phyloP scores from a whole-genome alignment of 225 moss, liverwort and hornwort species.

The Bryoerythrophyllum caledonicum region DNA sequence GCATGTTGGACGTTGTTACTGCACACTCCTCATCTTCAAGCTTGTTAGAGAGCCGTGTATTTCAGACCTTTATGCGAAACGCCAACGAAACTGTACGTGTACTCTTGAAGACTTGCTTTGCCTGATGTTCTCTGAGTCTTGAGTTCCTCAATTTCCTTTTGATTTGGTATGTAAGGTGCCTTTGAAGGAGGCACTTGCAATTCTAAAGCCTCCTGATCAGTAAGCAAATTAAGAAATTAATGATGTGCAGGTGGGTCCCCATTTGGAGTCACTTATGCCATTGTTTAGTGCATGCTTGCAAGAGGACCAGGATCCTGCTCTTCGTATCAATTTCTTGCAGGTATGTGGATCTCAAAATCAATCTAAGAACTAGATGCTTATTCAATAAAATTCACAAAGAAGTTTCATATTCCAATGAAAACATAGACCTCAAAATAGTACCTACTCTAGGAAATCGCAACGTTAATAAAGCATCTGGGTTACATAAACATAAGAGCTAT shows the following conservation, averaged over 20 bases:
- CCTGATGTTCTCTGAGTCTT: too few species aligned
- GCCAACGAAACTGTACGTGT: constrained; percentile 53
- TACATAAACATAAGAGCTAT: too few species aligned
- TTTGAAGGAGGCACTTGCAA: too few species aligned
- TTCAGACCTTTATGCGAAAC: constrained; percentile 68
- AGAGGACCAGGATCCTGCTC: constrained; percentile 57
- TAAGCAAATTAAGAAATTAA: not conserved
- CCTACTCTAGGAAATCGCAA: too few species aligned
- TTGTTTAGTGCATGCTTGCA: constrained; percentile 57
- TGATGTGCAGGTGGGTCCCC: constrained; percentile 63
- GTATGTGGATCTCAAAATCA: constrained; percentile 20
- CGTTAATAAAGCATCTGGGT: too few species aligned
- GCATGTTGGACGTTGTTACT: constrained; percentile 52
- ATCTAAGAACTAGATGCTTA: not conserved
- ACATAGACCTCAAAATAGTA: too few species aligned
- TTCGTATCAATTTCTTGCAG: constrained; percentile 73
- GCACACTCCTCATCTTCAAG: constrained; percentile 63
- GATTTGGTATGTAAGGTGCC: too few species aligned
- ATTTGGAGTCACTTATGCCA: constrained; percentile 48
- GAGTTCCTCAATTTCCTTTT: too few species aligned
- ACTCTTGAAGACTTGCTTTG: too few species aligned
- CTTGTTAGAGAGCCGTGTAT: constrained; percentile 56
- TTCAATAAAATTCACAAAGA: not conserved
- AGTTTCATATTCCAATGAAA: too few species aligned
- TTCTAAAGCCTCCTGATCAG: too few species aligned